phyloP scores from a whole-genome alignment of 331 rosid species.

The Ulmus americana region DNA sequence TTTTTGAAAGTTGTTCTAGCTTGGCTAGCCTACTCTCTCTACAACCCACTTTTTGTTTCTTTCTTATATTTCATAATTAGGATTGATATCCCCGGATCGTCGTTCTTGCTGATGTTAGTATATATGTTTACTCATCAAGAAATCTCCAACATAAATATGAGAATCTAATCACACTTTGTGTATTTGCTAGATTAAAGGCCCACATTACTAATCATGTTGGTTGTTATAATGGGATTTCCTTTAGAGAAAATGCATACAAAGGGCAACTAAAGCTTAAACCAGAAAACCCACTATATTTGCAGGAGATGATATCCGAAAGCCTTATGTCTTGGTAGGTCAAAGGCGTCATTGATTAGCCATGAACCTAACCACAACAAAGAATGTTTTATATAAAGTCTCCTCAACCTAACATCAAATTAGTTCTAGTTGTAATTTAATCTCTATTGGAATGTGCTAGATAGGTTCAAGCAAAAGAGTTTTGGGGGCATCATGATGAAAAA shows the following conservation, averaged over 20 bases:
- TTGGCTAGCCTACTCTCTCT: too few species aligned
- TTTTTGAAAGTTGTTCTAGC: too few species aligned
- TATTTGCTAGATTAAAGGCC: conserved; percentile 40
- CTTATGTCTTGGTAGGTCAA: conserved; percentile 28
- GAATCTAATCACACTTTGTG: conserved; percentile 24
- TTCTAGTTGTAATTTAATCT: neutral
- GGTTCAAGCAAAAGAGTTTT: too few species aligned
- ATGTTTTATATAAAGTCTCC: conserved; percentile 2
- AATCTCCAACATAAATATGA: neutral
- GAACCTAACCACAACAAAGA: conserved; percentile 23
- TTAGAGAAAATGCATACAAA: conserved; percentile 37
- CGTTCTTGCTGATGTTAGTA: neutral
- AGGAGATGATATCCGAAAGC: conserved; percentile 12
- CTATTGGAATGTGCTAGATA: neutral
- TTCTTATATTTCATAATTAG: neutral
- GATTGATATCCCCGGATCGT: neutral
- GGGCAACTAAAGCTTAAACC: conserved; percentile 42
- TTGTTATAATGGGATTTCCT: conserved; percentile 60
- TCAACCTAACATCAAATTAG: neutral
- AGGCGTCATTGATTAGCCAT: conserved; percentile 25
- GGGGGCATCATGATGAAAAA: neutral
- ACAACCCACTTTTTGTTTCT: too few species aligned
- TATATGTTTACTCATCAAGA: neutral
- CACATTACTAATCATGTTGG: conserved; percentile 90
- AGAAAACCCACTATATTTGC: conserved; percentile 30